A percentile compares a stretch with the other conserved stretches of the same genome.
These are phyloP conservation scores for Prunus dulcis DNA, from an alignment of 306 rosid species.

Conservation along the genomic window DNA sequence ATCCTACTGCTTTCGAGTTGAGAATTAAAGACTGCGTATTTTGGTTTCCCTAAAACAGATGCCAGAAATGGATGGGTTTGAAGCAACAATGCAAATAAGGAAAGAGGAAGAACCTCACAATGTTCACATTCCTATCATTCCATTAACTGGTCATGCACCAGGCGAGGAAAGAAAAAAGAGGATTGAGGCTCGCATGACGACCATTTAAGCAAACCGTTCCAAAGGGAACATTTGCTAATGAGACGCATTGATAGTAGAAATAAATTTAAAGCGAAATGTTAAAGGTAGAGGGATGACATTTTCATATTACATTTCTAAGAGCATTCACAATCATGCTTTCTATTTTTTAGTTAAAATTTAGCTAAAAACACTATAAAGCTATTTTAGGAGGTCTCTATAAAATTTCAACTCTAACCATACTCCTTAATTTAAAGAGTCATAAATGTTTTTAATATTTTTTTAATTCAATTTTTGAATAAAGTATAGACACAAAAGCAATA, in stretches of 20 bases:
- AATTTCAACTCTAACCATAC: no score
- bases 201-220: conserved; percentile 28
- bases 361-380: no score
- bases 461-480: no score
- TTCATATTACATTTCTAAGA: background rate
- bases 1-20: no score
- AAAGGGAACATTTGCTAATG: background rate
- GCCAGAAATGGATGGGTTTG: conserved; percentile 64
- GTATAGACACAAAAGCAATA: no score
- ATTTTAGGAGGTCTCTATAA: no score
- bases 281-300: background rate
- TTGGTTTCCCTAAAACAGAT: conserved; percentile 33
- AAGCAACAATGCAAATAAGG: conserved; percentile 59
- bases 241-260: background rate
- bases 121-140: conserved; percentile 62
- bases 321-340: background rate
- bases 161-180: conserved; percentile 33
- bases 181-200: conserved; percentile 54
- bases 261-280: background rate
- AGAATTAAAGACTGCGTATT: no score
- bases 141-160: conserved; percentile 53
- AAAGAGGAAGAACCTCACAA: conserved; percentile 40
- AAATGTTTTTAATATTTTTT: no score
- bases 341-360: no score
- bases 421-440: no score